Evolutionary conservation across 2,329 filamentous ascomycete genomes (phyloP).

Genomic region (Cladosporium sp.): DNA sequence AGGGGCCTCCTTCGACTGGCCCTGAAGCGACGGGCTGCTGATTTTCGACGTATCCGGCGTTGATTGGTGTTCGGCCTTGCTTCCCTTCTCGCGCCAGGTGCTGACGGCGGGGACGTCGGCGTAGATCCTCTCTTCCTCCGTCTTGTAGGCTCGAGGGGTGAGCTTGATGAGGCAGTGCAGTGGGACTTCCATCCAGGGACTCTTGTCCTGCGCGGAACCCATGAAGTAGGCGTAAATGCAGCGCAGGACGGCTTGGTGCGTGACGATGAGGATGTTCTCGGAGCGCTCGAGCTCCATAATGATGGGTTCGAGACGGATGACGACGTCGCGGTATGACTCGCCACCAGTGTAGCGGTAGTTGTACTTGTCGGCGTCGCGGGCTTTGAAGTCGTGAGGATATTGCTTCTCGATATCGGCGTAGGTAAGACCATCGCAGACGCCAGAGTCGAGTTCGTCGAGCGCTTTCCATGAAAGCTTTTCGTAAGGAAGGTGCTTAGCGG

Average conservation of each 20-base stretch:
- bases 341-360: slow-evolving; percentile 98
- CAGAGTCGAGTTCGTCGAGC: slow-evolving; percentile 92
- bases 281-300: slow-evolving; percentile 98
- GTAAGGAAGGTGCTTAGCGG: slow-evolving; percentile 80
- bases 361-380: slow-evolving; percentile 97
- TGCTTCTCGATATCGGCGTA: slow-evolving; percentile 90
- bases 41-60: slow-evolving; percentile 16
- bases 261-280: slow-evolving; percentile 97
- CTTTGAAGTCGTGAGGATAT: slow-evolving; percentile 91
- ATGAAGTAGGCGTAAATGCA: slow-evolving; percentile 99
- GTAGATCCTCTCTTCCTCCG: slow-evolving; percentile 80
- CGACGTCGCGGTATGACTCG: slow-evolving; percentile 93
- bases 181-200: slow-evolving; percentile 98
- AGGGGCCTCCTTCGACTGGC: slow-evolving; percentile 1
- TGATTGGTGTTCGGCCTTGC: slow-evolving; percentile 77
- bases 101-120: slow-evolving; percentile 94
- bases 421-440: slow-evolving; percentile 93
- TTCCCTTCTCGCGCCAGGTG: slow-evolving; percentile 93
- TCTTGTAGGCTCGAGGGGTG: slow-evolving; percentile 90
- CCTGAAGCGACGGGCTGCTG: slow-evolving; percentile 6
- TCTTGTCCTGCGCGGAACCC: slow-evolving; percentile 89
- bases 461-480: slow-evolving; percentile 99
- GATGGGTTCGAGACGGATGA: slow-evolving; percentile 95
- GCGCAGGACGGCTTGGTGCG: slow-evolving; percentile 91
- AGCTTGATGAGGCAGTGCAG: slow-evolving; percentile 95